Conservation (phyloP, 176 grass and related monocot genomes). For the Pontederia paniculata region DNA sequence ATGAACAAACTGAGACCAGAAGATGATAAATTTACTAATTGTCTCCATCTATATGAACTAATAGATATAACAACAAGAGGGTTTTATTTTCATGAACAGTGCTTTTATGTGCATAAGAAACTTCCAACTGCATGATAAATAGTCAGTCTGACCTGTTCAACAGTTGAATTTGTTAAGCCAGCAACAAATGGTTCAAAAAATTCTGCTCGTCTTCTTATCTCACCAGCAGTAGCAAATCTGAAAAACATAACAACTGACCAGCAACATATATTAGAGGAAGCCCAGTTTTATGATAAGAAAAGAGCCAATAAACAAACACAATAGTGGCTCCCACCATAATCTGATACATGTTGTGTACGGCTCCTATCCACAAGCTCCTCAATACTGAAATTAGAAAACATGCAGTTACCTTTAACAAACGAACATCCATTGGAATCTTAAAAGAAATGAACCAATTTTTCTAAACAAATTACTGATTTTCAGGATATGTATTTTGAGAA, state of each 20-base stretch:
- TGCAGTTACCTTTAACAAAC: constrained; percentile 31
- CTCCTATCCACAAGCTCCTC: constrained; percentile 75
- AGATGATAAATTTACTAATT: too few species aligned
- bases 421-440: too few species aligned
- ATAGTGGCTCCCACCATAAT: constrained; percentile 68
- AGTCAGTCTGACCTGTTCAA: constrained; percentile 43
- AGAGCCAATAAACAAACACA: constrained; percentile 9
- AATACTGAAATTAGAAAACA: constrained; percentile 44
- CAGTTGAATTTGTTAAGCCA: constrained; percentile 49
- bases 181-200: constrained; percentile 91
- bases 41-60: neutral
- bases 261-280: constrained; percentile 5
- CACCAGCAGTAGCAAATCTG: constrained; percentile 87
- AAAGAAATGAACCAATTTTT: too few species aligned
- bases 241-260: constrained; percentile 92
- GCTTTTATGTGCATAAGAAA: neutral
- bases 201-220: constrained; percentile 73
- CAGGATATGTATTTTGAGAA: too few species aligned
- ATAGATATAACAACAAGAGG: too few species aligned
- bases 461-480: too few species aligned
- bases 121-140: neutral
- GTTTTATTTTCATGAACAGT: neutral
- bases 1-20: too few species aligned
- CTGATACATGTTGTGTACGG: constrained; percentile 53
- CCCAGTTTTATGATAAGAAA: constrained; percentile 18